Evolutionary conservation across 257 asterid species (phyloP), one percentile per base, ranked within the genome.

Genomic region (Solanum pennellii): DNA sequence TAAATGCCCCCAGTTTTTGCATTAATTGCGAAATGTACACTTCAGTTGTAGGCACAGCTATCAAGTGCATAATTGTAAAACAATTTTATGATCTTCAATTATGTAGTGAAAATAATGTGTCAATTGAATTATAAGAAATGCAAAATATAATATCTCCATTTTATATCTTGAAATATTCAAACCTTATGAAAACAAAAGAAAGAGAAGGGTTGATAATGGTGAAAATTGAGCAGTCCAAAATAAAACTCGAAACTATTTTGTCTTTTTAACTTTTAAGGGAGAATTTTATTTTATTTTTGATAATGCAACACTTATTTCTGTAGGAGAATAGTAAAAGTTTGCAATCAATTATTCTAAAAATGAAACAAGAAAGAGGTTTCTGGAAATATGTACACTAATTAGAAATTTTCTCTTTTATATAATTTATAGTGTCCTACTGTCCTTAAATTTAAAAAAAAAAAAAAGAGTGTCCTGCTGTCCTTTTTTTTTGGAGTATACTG

Each of bases 1-100:
- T 90, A 88, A 93, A 93, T 90, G 93, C 88, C 80, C 77, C 88
- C 27, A 82, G 72, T 56, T 77, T 89, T 83, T 87, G 73, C 86
- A 88, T 87, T 87, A 86, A 88, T 75, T 85, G 60, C 44, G 86
- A 89, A 66, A 65, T n/a, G 88, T 83, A 89, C 90, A n/a, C 41
- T 65, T 68, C 62, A 21, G 62, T 41, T 27, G 21, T 8, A 47
- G 80, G 87, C 79, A 39, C 42, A 84, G 80, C 87, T 62, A 6
- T 66, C 21, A 25, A 47, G 44, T 12, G 39, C 79, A 66, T n/a
- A 65, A 45, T 45, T 27, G 20, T 45, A 44, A 25, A 44, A 45
- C 25, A 13, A 44, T 14, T 45, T 79, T 45, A 79, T 77, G 37
- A 33, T 44, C 65, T 79, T 42, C 20, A 79, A 25, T 25, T 27